These are phyloP conservation scores for Peniophora sp. DNA, from an alignment of 1,284 basidiomycete genomes.

Conservation along the genomic window DNA sequence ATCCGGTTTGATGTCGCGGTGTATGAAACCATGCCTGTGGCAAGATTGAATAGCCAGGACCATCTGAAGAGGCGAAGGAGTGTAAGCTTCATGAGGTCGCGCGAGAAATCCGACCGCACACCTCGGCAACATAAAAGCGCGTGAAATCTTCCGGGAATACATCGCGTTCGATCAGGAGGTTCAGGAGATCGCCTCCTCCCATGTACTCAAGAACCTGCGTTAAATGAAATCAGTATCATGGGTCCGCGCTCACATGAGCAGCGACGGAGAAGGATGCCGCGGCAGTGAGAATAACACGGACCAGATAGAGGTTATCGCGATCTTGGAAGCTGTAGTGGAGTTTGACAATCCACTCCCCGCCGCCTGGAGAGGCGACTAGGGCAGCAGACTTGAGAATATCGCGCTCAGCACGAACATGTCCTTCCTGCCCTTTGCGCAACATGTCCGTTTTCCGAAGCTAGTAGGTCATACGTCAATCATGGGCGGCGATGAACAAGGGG, in stretches of 20 bases:
- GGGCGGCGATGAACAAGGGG: slow-evolving; percentile 9
- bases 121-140: slow-evolving; percentile 92
- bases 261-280: slow-evolving; percentile 9
- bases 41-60: slow-evolving; percentile 92
- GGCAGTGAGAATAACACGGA: slow-evolving; percentile 30
- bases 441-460: slow-evolving; percentile 93
- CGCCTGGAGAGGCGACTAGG: slow-evolving; percentile 57
- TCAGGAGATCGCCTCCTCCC: slow-evolving; percentile 93
- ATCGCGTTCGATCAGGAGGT: slow-evolving; percentile 90
- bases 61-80: slow-evolving; percentile 52
- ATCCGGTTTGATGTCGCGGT: slow-evolving; percentile 95
- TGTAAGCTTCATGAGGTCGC: background rate
- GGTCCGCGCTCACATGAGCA: background rate
- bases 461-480: slow-evolving; percentile 9
- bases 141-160: slow-evolving; percentile 93
- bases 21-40: slow-evolving; percentile 93
- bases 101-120: slow-evolving; percentile 24
- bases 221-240: slow-evolving; percentile 39
- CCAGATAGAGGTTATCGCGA: slow-evolving; percentile 88
- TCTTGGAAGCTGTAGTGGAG: slow-evolving; percentile 91
- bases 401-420: slow-evolving; percentile 87
- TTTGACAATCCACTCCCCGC: slow-evolving; percentile 89
- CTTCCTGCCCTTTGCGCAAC: slow-evolving; percentile 97
- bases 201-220: slow-evolving; percentile 84
- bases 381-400: slow-evolving; percentile 82